Evolutionary conservation across 225 moss, liverwort and hornwort species (phyloP), one percentile per base, ranked within the genome.

Genomic region (Physcomitrellopsis africana): DNA sequence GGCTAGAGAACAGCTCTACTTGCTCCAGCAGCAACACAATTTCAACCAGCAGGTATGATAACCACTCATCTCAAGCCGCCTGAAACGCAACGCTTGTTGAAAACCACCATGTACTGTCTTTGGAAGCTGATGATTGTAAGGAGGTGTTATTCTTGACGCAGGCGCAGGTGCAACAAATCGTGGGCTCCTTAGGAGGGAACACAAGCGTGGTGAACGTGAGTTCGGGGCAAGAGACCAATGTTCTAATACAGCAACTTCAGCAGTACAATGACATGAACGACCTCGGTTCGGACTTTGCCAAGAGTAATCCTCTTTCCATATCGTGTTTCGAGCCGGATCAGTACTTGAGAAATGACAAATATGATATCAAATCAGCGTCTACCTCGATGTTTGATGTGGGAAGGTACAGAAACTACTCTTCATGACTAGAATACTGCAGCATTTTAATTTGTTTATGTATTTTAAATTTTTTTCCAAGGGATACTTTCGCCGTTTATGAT

Each of bases 161-260:
- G 84, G 76, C 81, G 49, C 87, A 87, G 80, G 74, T 87, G 81
- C 84, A 82, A 63, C 84, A 84, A 72, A 82, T 74, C 48, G 72
- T 80, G 79, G 79, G 79, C 24, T 84, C 87, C 15, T 65, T 84
- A 44, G 87, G 79, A 41, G 84, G 60, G 59, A 87, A 71, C 55
- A 80, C 87, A 37, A 77, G 84, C 59, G 67, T 84, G n/a, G 84
- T 84, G 54, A 84, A 82, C 57, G 84, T 84, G 71, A 84, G 81
- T 41, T 23, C 87, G 0, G 74, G 61, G 16, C 87, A 87, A 68
- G 84, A 84, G 41, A 67, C 75, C 63, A 76, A 70, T 14, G 61
- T 54, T 20, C 5, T 76, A 24, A 77, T 84, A 66, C 63, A 73
- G 71, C 82, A 79, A 14, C 60, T 72, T 32, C 78, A 86, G 61